A percentile compares a stretch with the other conserved stretches of the same genome.
These are phyloP conservation scores for Dryadomyces quercivorus DNA, from an alignment of 2,329 filamentous ascomycete species.

Conservation along the genomic window DNA sequence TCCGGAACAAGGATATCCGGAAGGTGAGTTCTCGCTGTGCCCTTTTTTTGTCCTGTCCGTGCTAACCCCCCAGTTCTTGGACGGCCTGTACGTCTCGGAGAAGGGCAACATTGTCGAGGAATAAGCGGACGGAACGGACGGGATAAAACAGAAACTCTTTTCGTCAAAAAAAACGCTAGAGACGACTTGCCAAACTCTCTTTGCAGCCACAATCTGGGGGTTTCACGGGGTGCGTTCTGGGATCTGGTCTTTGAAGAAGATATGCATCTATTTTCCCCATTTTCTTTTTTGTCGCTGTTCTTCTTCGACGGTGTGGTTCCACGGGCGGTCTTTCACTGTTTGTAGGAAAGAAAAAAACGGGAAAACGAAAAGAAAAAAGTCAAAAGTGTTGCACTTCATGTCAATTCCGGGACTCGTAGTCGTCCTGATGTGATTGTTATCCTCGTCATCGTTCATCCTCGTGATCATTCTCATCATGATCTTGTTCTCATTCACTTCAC, in stretches of 20 bases:
- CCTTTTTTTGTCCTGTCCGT: too few species aligned
- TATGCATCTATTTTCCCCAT: not conserved
- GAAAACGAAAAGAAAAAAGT: conserved; percentile 2
- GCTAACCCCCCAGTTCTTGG: conserved; percentile 67
- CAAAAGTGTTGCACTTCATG: not conserved
- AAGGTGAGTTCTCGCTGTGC: conserved; percentile 63
- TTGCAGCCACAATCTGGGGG: not conserved
- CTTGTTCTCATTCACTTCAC: too few species aligned
- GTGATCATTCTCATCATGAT: too few species aligned
- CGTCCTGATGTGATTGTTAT: not conserved
- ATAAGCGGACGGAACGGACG: conserved; percentile 17
- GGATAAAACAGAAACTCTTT: not conserved
- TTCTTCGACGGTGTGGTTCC: conserved; percentile 1
- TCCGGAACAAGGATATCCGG: conserved; percentile 99
- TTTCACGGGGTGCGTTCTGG: conserved; percentile 3
- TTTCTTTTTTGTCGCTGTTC: not conserved
- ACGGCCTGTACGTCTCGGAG: conserved; percentile 99
- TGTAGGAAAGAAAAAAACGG: not conserved
- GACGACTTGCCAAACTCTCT: not conserved
- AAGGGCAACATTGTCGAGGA: conserved; percentile 84
- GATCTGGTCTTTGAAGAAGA: conserved; percentile 2
- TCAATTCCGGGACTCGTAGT: not conserved
- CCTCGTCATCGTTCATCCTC: not conserved
- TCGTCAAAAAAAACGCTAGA: conserved; percentile 1
- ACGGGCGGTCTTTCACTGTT: conserved; percentile 1